Conservation (phyloP, 2,329 filamentous ascomycete genomes). For the Thielaviopsis populi region DNA sequence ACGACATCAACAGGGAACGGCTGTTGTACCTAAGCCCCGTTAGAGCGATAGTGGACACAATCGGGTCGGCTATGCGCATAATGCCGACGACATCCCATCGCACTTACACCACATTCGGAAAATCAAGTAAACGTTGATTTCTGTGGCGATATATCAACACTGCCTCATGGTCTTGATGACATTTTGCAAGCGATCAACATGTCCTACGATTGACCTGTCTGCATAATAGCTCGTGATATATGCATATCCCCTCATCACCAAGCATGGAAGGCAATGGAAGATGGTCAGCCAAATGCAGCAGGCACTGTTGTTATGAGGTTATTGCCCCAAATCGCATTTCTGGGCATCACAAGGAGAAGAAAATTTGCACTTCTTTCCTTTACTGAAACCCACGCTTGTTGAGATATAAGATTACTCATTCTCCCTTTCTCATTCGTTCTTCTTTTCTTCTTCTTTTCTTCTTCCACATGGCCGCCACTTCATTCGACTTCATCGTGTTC, state of each 20-base stretch:
- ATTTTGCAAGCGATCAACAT: too few relatives aligned
- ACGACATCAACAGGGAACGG: background rate
- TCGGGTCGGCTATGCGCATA: background rate
- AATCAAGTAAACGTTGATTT: background rate
- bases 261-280: background rate
- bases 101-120: background rate
- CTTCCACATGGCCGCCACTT: background rate
- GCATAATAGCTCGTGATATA: too few relatives aligned
- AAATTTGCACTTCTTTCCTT: constrained; percentile 1
- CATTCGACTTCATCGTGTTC: constrained; percentile 1
- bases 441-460: background rate
- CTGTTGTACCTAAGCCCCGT: background rate
- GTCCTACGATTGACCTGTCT: too few relatives aligned
- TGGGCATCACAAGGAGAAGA: background rate
- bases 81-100: background rate
- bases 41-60: background rate
- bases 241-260: background rate
- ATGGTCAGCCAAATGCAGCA: background rate
- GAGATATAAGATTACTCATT: background rate
- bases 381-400: background rate
- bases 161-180: background rate
- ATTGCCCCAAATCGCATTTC: background rate
- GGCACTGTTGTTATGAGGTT: background rate
- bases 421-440: background rate
- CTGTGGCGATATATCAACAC: background rate